These are phyloP conservation scores for Spinellus fusiger DNA, from an alignment of 192 early-diverging fungal genomes.

Conservation along the genomic window DNA sequence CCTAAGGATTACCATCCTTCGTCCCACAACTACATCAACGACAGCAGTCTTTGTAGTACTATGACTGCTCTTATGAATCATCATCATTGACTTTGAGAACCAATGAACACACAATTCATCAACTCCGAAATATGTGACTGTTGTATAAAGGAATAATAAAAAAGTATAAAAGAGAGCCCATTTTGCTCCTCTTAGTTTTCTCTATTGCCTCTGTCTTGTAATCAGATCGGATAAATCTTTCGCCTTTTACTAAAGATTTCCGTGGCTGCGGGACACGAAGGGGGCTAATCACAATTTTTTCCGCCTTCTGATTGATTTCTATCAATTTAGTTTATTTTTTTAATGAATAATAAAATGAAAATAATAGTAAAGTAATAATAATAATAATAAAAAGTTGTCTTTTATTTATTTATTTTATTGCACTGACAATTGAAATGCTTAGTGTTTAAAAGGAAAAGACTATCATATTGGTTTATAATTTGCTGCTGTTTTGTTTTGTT, in stretches of 20 bases:
- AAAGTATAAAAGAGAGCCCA: constrained; percentile 10
- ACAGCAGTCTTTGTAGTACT: no score
- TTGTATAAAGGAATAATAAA: neutral
- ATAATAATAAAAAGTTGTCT: neutral
- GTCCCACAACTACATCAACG: no score
- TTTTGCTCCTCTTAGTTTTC: neutral
- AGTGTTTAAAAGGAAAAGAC: neutral
- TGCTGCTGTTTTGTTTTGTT: neutral
- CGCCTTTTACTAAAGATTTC: constrained; percentile 27
- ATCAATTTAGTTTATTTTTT: neutral
- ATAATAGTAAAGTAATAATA: neutral
- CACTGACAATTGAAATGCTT: neutral
- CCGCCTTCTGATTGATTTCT: neutral
- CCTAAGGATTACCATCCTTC: no score
- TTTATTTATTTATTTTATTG: neutral
- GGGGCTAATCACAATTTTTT: constrained; percentile 21
- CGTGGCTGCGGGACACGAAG: constrained; percentile 19
- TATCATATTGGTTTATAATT: neutral
- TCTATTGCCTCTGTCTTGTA: constrained; percentile 13
- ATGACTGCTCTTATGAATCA: neutral
- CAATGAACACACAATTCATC: no score
- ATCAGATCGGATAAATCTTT: constrained; percentile 25
- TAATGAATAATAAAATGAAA: neutral
- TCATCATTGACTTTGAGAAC: no score
- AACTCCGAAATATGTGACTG: no score